phyloP scores from a whole-genome alignment of 257 asterid species.

The Plantago ovata region DNA sequence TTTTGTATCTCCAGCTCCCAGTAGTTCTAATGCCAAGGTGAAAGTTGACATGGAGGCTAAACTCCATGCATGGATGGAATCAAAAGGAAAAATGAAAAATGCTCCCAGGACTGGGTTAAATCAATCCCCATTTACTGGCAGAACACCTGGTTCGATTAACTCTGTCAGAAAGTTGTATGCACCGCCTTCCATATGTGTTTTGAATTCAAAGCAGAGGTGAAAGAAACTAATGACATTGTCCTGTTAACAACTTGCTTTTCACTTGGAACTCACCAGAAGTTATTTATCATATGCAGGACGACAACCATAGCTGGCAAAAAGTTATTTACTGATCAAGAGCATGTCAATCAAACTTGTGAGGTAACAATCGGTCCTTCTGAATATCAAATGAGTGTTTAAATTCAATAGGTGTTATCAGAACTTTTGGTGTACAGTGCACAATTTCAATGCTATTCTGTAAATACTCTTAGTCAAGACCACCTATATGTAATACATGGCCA shows the following conservation, averaged over 20 bases:
- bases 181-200: constrained; percentile 28
- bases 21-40: constrained; percentile 41
- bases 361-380: constrained; percentile 23
- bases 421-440: background rate
- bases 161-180: constrained; percentile 30
- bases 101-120: constrained; percentile 38
- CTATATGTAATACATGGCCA: too few species aligned
- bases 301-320: constrained; percentile 36
- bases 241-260: constrained; percentile 1
- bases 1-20: constrained; percentile 39
- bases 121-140: constrained; percentile 45
- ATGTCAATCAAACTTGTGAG: constrained; percentile 23
- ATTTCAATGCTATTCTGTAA: background rate
- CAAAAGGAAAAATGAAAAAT: constrained; percentile 72
- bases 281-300: constrained; percentile 36
- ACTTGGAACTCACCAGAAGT: constrained; percentile 16
- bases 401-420: background rate
- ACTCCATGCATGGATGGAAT: constrained; percentile 82
- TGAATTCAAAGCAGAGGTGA: constrained; percentile 45
- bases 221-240: background rate
- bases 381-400: background rate
- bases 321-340: constrained; percentile 36
- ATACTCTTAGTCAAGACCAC: background rate
- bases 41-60: constrained; percentile 83
- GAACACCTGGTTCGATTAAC: constrained; percentile 53